Evolutionary conservation across 257 asterid species (phyloP).

Genomic region (Misopates orontium): DNA sequence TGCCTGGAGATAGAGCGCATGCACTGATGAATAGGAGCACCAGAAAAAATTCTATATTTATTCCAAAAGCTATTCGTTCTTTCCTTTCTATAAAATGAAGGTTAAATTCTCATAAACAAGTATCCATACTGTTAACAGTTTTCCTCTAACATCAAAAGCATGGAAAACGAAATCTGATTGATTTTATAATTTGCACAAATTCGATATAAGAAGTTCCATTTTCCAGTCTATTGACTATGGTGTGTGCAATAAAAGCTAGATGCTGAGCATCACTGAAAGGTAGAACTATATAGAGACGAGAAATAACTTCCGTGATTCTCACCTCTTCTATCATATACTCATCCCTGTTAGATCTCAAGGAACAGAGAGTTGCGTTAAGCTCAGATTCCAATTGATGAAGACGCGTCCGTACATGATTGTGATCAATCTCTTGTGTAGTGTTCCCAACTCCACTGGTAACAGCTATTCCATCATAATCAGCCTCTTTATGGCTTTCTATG

Average conservation of each 20-base stretch:
- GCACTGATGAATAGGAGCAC: slow-evolving; percentile 17
- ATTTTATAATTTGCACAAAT: background rate
- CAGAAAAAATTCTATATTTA: slow-evolving; percentile 2
- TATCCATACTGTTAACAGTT: slow-evolving; percentile 3
- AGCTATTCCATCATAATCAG: slow-evolving; percentile 32
- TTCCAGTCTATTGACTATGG: slow-evolving; percentile 4
- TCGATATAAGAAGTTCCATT: slow-evolving; percentile 5
- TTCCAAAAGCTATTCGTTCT: background rate
- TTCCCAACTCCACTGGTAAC: slow-evolving; percentile 34
- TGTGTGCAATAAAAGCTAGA: slow-evolving; percentile 3
- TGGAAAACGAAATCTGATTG: background rate
- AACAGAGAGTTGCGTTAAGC: slow-evolving; percentile 59
- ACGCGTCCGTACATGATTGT: slow-evolving; percentile 45
- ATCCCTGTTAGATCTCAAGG: slow-evolving; percentile 54
- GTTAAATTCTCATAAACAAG: background rate
- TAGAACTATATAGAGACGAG: slow-evolving; percentile 14
- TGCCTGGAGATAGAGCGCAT: slow-evolving; percentile 40
- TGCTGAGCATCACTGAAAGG: slow-evolving; percentile 2
- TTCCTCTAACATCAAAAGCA: slow-evolving; percentile 1
- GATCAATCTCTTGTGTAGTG: slow-evolving; percentile 36
- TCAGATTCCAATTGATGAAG: slow-evolving; percentile 66
- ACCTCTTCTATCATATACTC: slow-evolving; percentile 53
- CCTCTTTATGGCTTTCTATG: slow-evolving; percentile 35
- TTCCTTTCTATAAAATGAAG: slow-evolving; percentile 3
- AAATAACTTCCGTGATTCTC: slow-evolving; percentile 12